Evolutionary conservation across 2,329 filamentous ascomycete species (phyloP), one percentile per base, ranked within the genome.

Genomic region (Blumeria graminis): DNA sequence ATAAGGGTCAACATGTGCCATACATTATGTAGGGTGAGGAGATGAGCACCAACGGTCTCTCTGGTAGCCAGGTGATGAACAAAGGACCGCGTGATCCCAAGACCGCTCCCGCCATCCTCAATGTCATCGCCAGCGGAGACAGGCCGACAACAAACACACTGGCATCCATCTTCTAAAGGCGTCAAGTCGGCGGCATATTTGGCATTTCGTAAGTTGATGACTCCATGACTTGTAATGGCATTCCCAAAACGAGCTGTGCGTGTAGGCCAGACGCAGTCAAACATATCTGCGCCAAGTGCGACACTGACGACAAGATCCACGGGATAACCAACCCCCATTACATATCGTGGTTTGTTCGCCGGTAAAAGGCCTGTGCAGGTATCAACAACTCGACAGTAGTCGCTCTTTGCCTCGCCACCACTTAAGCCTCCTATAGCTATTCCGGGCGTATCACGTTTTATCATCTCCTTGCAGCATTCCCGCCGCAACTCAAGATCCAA

Each of bases 261-360:
- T 4, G 92, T 96, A 1, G 92, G 93, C 92, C 92, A 98, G 6
- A 98, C 92, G 66, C 93, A 98, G 70, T 98, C 92, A 67, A 98
- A 98, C 92, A 98, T 98, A 70, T 98, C 92, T 53, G 92, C 92
- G 3, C 92, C 92, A 0, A 98, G 75, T 1, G 92, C 92, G 3
- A 95, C 82, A 56, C 87, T 93, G 41, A 98, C 89, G 1, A 98
- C 78, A 57, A 98, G 74, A 65, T 98, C 92, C 71, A 96, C 92
- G 1, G 92, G 92, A 68, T 95, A 98, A 11, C 92, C 88, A 62
- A 98, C 92, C 16, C 92, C 92, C 93, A 98, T 98, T 57, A 98
- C 90, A 70, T 98, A 98, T 67, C 92, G 78, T n/a, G 92, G 92
- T 70, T 98, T 98, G 59, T 85, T 73, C 57, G 90, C 83, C 0